phyloP scores from a whole-genome alignment of 495 filamentous ascomycete genomes.

The Bacidia rubella region DNA sequence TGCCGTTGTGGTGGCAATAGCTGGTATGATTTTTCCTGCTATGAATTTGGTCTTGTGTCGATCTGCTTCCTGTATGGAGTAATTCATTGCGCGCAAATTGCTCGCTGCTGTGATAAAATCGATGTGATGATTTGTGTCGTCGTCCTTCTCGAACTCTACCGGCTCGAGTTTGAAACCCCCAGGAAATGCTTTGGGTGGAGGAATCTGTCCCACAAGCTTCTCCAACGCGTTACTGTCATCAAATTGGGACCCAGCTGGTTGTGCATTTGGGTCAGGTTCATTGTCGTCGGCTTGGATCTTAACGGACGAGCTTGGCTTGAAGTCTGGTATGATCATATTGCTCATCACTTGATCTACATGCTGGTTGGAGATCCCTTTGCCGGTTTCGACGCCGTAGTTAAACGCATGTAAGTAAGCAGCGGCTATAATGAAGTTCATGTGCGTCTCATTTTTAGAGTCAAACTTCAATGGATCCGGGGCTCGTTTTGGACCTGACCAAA shows the following conservation, averaged over 20 bases:
- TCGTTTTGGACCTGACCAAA: conserved; percentile 98
- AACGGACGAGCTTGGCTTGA: conserved; percentile 78
- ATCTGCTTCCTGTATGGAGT: conserved; percentile 84
- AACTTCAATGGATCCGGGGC: conserved; percentile 88
- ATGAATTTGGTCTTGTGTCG: conserved; percentile 98
- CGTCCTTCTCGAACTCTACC: conserved; percentile 99
- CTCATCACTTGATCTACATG: conserved; percentile 69
- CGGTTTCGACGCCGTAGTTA: conserved; percentile 84
- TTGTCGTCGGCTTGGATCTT: conserved; percentile 96
- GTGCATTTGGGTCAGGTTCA: conserved; percentile 85
- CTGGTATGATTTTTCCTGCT: conserved; percentile 98
- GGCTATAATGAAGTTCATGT: conserved; percentile 74
- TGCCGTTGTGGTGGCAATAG: conserved; percentile 94
- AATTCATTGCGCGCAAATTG: conserved; percentile 94
- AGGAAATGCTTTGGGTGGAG: conserved; percentile 62
- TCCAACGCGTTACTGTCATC: conserved; percentile 63
- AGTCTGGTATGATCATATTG: conserved; percentile 93
- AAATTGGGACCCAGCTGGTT: conserved; percentile 34
- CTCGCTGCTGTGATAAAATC: conserved; percentile 97
- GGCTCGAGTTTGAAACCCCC: conserved; percentile 69
- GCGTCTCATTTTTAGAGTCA: conserved; percentile 66
- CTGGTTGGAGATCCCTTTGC: conserved; percentile 50
- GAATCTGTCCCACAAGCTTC: conserved; percentile 51
- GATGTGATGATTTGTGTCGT: conserved; percentile 96
- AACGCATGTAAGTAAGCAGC: conserved; percentile 90